Base-by-base conservation (phyloP, 495 filamentous ascomycete genomes). In the Parmelia sp. region DNA sequence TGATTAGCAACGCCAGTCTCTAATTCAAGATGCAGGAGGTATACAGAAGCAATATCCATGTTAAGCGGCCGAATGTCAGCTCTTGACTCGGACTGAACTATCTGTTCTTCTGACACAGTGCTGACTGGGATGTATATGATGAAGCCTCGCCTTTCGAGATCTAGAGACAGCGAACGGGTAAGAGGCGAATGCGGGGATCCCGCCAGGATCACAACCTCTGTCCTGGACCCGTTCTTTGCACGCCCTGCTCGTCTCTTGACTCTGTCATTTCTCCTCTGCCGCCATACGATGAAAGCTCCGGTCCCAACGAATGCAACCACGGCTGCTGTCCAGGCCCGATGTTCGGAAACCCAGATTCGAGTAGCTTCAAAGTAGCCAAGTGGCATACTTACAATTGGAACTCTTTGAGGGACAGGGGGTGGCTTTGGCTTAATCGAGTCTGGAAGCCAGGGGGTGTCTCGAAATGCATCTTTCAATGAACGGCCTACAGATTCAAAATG, bases 111-210 rank as follows among this genome's bases (percentile, higher is more conserved):
- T 57, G 94, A 88, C 53, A 83, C 73, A 12, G 83, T 88, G 63
- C 82, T 87, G 65, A 90, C 91, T 0, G 94, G 88, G 58, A 98
- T 79, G 70, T 90, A 97, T 29, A 97, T 92, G 56, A 97, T 90
- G 71, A 96, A 97, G 19, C 95, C 95, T 58, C 92, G 84, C 58
- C 91, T 83, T 74, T 97, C 94, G 62, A 98, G 72, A 69, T 97
- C 95, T 35, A 90, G 71, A 2, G 90, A 84, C 63, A 98, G 83
- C 21, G 90, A 88, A 65, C 86, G 83, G 1, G 89, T 90, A 69
- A 96, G 79, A 25, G 91, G 90, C 64, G 94, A 85, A 65, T 87
- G 83, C 8, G 90, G 86, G 1, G 88, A 88, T 45, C 94, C 92
- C 39, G 91, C 90, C 65, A 98, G 77, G 21, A 96, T 88, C 45